Conservation (phyloP, 768 basidiomycete species). For the Nevesoporus exiguus region DNA sequence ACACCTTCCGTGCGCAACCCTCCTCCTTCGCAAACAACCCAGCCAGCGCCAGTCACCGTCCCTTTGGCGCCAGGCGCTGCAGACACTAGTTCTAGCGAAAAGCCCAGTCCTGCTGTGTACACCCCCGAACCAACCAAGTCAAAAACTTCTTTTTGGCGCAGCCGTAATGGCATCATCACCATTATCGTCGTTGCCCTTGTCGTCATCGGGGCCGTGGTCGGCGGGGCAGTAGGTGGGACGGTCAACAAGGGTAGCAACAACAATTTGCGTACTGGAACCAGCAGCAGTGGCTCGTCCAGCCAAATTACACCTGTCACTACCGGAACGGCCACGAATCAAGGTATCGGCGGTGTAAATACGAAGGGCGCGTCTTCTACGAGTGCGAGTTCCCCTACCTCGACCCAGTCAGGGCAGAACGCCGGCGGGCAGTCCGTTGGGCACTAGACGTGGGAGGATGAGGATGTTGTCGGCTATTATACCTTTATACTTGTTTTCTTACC, state of each 20-base stretch:
- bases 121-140: neutral
- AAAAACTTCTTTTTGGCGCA: slow-evolving; percentile 46
- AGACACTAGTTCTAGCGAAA: slow-evolving; percentile 16
- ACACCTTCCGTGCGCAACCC: slow-evolving; percentile 18
- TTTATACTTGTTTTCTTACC: neutral
- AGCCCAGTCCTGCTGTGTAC: neutral
- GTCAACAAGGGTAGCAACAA: neutral
- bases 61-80: slow-evolving; percentile 5
- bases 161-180: slow-evolving; percentile 40
- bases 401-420: neutral
- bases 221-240: slow-evolving; percentile 57
- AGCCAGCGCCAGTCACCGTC: slow-evolving; percentile 11
- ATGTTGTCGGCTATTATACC: too few relatives aligned
- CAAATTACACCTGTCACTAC: neutral
- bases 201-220: slow-evolving; percentile 50
- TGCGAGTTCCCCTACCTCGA: neutral
- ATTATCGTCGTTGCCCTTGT: slow-evolving; percentile 38
- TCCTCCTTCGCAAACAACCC: slow-evolving; percentile 10
- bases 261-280: neutral
- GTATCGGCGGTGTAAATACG: neutral
- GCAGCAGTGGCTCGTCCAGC: neutral
- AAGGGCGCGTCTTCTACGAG: neutral
- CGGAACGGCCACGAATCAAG: neutral
- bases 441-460: neutral
- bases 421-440: neutral